Percentiles rank a stretch among this genome's conserved stretches.
Evolutionary conservation across 2,329 filamentous ascomycete genomes (phyloP).

Genomic region (Neocucurbitaria cava): DNA sequence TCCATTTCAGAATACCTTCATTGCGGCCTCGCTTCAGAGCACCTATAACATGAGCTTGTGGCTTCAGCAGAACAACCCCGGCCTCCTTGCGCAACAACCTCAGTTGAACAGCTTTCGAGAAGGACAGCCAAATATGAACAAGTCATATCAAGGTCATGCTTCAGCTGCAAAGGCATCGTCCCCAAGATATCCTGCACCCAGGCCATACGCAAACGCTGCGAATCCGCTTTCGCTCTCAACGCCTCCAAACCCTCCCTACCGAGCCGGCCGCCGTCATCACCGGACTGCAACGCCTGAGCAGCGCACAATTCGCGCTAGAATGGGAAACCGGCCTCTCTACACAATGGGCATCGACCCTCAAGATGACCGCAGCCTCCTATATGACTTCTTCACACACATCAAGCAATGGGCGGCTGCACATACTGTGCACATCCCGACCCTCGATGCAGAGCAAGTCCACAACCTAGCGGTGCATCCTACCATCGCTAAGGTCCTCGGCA

Average conservation of each 20-base stretch:
- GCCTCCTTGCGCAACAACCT: not conserved
- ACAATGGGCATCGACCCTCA: constrained; percentile 28
- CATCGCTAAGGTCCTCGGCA: constrained; percentile 1
- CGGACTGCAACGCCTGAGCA: constrained; percentile 29
- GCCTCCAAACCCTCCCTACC: not conserved
- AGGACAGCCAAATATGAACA: not conserved
- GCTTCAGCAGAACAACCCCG: not conserved
- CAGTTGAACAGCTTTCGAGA: not conserved
- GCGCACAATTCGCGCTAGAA: constrained; percentile 9
- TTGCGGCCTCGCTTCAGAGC: not conserved
- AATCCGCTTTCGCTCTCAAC: not conserved
- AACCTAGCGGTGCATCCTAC: constrained; percentile 1
- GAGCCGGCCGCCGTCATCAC: constrained; percentile 12
- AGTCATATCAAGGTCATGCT: not conserved
- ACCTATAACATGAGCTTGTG: not conserved
- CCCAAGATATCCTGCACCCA: too few relatives aligned
- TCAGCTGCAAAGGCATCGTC: not conserved
- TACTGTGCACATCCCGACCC: constrained; percentile 2
- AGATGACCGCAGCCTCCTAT: constrained; percentile 23
- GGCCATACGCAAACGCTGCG: too few relatives aligned
- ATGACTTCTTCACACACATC: constrained; percentile 31
- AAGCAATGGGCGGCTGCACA: constrained; percentile 19
- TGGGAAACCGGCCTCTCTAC: constrained; percentile 11
- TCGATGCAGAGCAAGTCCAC: constrained; percentile 5
- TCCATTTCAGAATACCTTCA: not conserved